Conservation (phyloP, 192 early-diverging fungal genomes). For the Gigaspora rosea region DNA sequence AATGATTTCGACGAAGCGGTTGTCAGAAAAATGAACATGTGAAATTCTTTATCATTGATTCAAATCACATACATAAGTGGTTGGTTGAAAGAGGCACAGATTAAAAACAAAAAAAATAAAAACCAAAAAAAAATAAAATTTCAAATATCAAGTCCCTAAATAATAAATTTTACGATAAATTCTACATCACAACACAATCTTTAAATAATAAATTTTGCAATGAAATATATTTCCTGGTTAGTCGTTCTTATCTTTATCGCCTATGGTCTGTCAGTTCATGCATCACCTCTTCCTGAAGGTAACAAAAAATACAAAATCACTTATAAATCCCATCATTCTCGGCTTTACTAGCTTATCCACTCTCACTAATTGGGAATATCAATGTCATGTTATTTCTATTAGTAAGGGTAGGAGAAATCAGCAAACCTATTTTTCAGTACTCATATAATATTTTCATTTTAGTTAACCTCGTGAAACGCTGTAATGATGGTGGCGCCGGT, state of each 20-base stretch:
- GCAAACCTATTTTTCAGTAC: too few relatives aligned
- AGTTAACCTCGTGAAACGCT: conserved; percentile 6
- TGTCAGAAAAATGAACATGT: too few relatives aligned
- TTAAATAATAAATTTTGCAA: not conserved
- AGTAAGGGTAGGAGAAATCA: not conserved
- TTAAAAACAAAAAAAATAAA: too few relatives aligned
- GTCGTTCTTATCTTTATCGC: conserved; percentile 2
- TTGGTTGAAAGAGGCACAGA: too few relatives aligned
- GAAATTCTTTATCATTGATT: too few relatives aligned
- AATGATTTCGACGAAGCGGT: too few relatives aligned
- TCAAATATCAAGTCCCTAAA: too few relatives aligned
- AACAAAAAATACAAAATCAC: not conserved
- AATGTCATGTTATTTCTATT: not conserved
- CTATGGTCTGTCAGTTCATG: not conserved
- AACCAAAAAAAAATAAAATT: too few relatives aligned
- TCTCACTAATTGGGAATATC: not conserved
- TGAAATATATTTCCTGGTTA: conserved; percentile 7
- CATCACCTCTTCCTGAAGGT: conserved; percentile 15
- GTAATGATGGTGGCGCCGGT: conserved; percentile 14
- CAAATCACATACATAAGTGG: too few relatives aligned
- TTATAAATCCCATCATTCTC: not conserved
- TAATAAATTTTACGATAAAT: too few relatives aligned
- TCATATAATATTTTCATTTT: not conserved
- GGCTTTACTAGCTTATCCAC: not conserved
- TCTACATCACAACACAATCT: too few relatives aligned